Conservation (phyloP, 1,139 yeast species). For the Nakaseomyces nivariensis region DNA sequence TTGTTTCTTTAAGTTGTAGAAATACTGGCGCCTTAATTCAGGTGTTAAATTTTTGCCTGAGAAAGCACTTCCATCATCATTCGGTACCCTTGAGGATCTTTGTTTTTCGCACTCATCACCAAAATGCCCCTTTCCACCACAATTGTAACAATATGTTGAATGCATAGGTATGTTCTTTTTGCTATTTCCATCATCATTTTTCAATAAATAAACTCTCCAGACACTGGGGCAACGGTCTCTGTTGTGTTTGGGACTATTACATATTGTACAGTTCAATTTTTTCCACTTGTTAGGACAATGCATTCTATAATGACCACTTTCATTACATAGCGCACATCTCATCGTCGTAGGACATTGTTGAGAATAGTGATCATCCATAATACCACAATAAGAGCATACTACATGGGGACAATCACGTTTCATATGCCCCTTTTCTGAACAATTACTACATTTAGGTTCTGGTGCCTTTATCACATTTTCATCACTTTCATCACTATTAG, state of each 20-base stretch:
- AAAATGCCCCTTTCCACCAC: conserved; percentile 66
- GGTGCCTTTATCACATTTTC: conserved; percentile 34
- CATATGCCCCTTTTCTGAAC: conserved; percentile 76
- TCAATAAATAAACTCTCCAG: conserved; percentile 69
- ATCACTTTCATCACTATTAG: conserved; percentile 32
- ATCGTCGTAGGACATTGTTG: conserved; percentile 79
- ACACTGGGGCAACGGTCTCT: conserved; percentile 75
- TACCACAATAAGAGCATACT: conserved; percentile 81
- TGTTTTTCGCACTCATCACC: conserved; percentile 71
- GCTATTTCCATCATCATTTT: conserved; percentile 18
- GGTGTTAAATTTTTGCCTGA: conserved; percentile 51
- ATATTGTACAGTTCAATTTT: conserved; percentile 58
- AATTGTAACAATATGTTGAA: conserved; percentile 65
- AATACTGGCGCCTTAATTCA: conserved; percentile 1
- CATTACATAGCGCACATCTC: conserved; percentile 79
- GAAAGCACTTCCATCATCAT: conserved; percentile 64
- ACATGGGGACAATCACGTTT: conserved; percentile 75
- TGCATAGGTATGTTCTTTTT: conserved; percentile 30
- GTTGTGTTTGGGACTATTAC: conserved; percentile 64
- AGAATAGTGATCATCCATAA: conserved; percentile 75
- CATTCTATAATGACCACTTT: conserved; percentile 65
- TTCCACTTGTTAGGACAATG: conserved; percentile 57
- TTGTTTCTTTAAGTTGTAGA: neutral
- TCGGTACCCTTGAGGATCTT: conserved; percentile 55
- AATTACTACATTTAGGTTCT: conserved; percentile 70